Evolutionary conservation across 345 rosid genomes (phyloP).

Genomic region (Acer saccharum): DNA sequence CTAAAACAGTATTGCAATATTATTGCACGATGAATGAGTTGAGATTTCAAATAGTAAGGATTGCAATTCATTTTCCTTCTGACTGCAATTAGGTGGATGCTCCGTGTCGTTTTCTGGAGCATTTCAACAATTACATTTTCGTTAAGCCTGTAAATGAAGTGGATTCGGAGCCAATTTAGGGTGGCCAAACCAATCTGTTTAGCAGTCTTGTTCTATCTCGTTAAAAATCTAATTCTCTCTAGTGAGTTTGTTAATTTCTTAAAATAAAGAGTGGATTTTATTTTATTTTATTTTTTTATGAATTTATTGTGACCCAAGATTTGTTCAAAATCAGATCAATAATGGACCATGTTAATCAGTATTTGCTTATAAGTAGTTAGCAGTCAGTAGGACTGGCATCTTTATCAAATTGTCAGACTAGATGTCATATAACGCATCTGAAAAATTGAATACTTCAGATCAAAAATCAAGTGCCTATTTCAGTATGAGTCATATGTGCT

Average conservation of each 20-base stretch:
- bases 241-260: not conserved
- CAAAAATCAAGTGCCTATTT: not conserved
- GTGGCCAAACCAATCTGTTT: not conserved
- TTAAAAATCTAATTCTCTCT: not conserved
- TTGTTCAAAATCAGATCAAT: not conserved
- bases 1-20: not conserved
- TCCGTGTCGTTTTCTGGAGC: not conserved
- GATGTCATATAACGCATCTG: not conserved
- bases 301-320: not conserved
- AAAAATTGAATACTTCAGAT: not conserved
- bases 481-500: not conserved
- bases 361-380: not conserved
- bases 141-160: not conserved
- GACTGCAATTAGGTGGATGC: not conserved
- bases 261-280: not conserved
- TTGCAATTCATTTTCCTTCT: not conserved
- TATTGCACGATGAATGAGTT: not conserved
- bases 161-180: not conserved
- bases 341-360: not conserved
- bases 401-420: not conserved
- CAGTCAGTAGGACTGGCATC: not conserved
- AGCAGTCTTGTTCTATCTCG: not conserved
- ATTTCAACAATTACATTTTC: not conserved
- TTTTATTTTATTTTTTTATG: no score
- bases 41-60: not conserved